A percentile compares a stretch with the other conserved stretches of the same genome.
Conservation (phyloP, 2,329 filamentous ascomycete species). For the Colletotrichum lindemuthianum region DNA sequence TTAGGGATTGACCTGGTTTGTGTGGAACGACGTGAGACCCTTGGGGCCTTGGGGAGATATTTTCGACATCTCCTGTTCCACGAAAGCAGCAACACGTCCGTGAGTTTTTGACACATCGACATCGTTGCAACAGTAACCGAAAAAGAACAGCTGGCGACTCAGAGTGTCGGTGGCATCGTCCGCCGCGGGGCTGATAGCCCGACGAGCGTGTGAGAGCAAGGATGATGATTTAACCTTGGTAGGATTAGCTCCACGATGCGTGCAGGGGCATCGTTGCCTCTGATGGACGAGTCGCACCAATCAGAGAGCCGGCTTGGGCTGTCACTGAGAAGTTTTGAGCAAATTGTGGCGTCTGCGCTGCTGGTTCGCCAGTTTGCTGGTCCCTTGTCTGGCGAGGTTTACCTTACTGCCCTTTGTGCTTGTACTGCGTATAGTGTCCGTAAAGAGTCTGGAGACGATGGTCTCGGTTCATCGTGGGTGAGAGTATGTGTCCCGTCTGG, state of each 20-base stretch:
- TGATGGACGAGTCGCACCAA: not conserved
- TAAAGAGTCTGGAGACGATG: no score
- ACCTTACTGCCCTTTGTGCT: no score
- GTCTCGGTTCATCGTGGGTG: no score
- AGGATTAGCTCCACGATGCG: conserved; percentile 30
- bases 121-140: no score
- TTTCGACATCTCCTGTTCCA: not conserved
- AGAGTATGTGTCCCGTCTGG: no score
- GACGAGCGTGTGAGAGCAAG: not conserved
- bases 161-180: no score
- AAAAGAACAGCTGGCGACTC: no score
- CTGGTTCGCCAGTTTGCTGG: conserved; percentile 9
- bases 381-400: conserved; percentile 2
- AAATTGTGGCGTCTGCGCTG: conserved; percentile 50
- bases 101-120: no score
- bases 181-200: not conserved
- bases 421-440: no score
- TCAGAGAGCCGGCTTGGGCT: not conserved
- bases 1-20: no score
- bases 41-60: no score
- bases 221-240: conserved; percentile 27
- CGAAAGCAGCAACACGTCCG: not conserved
- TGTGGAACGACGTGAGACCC: no score
- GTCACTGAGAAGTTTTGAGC: conserved; percentile 59
- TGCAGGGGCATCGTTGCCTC: conserved; percentile 21